Conservation (phyloP, 2,329 filamentous ascomycete genomes). For the Emericellopsis cladophorae region DNA sequence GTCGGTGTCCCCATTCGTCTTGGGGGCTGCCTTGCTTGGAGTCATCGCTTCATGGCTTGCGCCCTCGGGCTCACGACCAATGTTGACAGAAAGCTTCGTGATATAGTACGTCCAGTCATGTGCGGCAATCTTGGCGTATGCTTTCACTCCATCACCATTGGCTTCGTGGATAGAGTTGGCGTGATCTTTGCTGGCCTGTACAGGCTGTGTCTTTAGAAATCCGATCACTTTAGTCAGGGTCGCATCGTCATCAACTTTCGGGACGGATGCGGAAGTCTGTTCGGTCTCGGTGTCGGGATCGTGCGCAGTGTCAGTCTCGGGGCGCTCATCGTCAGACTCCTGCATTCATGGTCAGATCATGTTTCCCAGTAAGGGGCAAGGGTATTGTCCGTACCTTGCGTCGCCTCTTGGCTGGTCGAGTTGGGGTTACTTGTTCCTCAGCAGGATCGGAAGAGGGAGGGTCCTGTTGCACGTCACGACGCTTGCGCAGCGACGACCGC, state of each 20-base stretch:
- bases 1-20: constrained; percentile 14
- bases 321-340: not conserved
- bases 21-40: not conserved
- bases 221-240: constrained; percentile 44
- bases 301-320: constrained; percentile 3
- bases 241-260: constrained; percentile 34
- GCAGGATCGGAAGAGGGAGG: constrained; percentile 20
- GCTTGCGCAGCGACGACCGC: constrained; percentile 22
- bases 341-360: not conserved
- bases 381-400: constrained; percentile 33
- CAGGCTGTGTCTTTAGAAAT: constrained; percentile 32
- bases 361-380: not conserved
- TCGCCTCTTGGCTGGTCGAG: constrained; percentile 50
- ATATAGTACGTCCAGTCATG: constrained; percentile 79
- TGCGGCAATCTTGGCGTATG: constrained; percentile 73
- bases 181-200: constrained; percentile 50
- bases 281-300: constrained; percentile 1
- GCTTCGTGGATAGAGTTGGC: constrained; percentile 51
- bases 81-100: constrained; percentile 60
- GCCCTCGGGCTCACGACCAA: constrained; percentile 55
- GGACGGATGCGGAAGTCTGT: too few species aligned
- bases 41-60: not conserved
- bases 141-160: constrained; percentile 50
- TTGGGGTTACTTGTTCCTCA: constrained; percentile 42
- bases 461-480: constrained; percentile 25